A percentile compares a stretch with the other conserved stretches of the same genome.
Evolutionary conservation across 2,329 filamentous ascomycete species (phyloP).

Genomic region (Verticillium tricorpus): DNA sequence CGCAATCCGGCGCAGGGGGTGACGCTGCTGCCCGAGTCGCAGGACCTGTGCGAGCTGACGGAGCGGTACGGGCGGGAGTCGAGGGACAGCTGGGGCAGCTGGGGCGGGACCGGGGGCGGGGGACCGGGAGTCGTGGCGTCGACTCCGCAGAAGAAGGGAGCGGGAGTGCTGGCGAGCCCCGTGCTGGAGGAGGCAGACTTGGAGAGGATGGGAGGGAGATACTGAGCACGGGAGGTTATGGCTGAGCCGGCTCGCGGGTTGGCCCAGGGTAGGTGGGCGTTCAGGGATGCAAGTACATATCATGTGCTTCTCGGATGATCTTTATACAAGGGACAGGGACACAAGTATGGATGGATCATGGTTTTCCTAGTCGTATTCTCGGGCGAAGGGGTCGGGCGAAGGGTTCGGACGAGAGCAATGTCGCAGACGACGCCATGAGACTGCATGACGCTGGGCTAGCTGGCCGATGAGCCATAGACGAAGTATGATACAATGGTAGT

Average conservation of each 20-base stretch:
- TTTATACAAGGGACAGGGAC: too few relatives aligned
- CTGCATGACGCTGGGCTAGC: too few relatives aligned
- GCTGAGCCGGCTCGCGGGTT: not conserved
- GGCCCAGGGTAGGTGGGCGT: not conserved
- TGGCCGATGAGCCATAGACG: too few relatives aligned
- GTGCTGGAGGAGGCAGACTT: conserved; percentile 20
- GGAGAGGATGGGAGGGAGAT: conserved; percentile 21
- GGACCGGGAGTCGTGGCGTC: not conserved
- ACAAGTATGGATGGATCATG: too few relatives aligned
- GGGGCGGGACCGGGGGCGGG: conserved; percentile 13
- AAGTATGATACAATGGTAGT: too few relatives aligned
- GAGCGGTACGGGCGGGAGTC: conserved; percentile 23
- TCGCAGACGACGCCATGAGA: too few relatives aligned
- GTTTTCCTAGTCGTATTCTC: too few relatives aligned
- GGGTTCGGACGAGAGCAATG: too few relatives aligned
- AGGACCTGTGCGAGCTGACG: conserved; percentile 24
- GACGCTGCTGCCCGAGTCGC: conserved; percentile 17
- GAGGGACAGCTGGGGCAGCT: conserved; percentile 29
- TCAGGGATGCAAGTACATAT: too few relatives aligned
- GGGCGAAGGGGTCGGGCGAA: too few relatives aligned
- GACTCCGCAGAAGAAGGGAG: conserved; percentile 7
- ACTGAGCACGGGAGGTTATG: not conserved
- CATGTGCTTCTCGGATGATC: too few relatives aligned
- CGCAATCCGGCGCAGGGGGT: conserved; percentile 12
- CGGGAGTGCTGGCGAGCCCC: conserved; percentile 12